Base-by-base conservation (phyloP, 2,329 filamentous ascomycete species). In the Teratosphaeria zuluensis region DNA sequence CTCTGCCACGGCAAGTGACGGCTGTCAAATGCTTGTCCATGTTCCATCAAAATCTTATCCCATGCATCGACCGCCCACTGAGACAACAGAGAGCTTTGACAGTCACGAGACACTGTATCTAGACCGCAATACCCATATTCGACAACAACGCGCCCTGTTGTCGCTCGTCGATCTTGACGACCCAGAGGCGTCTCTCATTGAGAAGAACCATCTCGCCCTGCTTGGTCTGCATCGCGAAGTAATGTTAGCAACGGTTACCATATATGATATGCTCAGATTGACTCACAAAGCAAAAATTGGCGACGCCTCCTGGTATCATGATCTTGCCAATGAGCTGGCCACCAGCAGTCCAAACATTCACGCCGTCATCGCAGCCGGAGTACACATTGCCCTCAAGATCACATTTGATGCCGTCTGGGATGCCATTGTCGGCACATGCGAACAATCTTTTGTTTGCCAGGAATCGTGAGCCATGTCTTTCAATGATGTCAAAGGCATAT, bases 371-470 rank as follows among this genome's bases (percentile, higher is more conserved):
- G 60, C 79, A 81, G 0, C 78, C 80, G 30, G 76, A 75, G 69
- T 81, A 84, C 1, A 84, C 77, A 65, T 84, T 83, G 2, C 81
- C 81, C 2, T 76, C 63, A 1, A 73, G 73, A 63, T 84, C 81
- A 48, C 76, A 75, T 62, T 81, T 80, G 60, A 82, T 71, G 8
- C 85, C 85, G 62, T 88, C 85, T 0, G 84, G 83, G 1, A 83
- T 73, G 1, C 81, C 80, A 62, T 60, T 59, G 57, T 67, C 66
- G 21, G 64, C 61, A 60, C 68, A 65, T n/a, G 68, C 68, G 58
- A 69, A 69, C 2, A 69, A 54, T 33, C 66, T 57, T 51, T 65
- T 55, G 53, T 69, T 69, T 32, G 63, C 60, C 42, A 69, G 57
- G 46, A 67, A 66, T 1, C 62, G 62, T 12, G 62, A 59, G 19